Conservation (phyloP, 371 early-diverging fungal genomes). For the Apophysomyces sp. region DNA sequence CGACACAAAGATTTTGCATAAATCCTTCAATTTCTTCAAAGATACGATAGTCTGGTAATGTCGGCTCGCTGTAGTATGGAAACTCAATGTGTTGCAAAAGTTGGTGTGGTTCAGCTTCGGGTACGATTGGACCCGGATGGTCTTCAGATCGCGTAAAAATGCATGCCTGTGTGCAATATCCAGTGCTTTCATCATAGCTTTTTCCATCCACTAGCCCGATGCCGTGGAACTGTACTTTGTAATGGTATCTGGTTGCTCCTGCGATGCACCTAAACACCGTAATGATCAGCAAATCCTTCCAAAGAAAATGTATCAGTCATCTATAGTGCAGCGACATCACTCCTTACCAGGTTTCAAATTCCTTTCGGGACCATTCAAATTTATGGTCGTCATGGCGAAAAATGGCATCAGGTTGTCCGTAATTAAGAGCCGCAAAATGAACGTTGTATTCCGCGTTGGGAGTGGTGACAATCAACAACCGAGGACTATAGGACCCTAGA, state of each 20-base stretch:
- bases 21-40: conserved; percentile 18
- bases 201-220: conserved; percentile 60
- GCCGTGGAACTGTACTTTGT: conserved; percentile 64
- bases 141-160: conserved; percentile 41
- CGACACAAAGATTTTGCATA: conserved; percentile 21
- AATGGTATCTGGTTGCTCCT: conserved; percentile 63
- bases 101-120: conserved; percentile 14
- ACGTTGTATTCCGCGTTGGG: conserved; percentile 92
- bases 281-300: not conserved
- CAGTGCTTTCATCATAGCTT: conserved; percentile 37
- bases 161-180: conserved; percentile 83
- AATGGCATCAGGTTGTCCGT: conserved; percentile 63
- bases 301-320: not conserved
- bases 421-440: conserved; percentile 72
- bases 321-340: not conserved
- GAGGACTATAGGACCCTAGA: conserved; percentile 69
- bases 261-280: conserved; percentile 36
- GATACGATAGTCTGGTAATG: conserved; percentile 11
- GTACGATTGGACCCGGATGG: not conserved
- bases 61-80: conserved; percentile 31
- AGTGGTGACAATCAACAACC: conserved; percentile 67
- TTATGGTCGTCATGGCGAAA: conserved; percentile 88
- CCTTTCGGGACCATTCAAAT: conserved; percentile 90
- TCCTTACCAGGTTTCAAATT: conserved; percentile 78
- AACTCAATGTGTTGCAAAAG: conserved; percentile 33